Percentiles rank a stretch among this genome's conserved stretches.
Evolutionary conservation across 257 asterid species (phyloP).

Genomic region (Verbena officinalis): DNA sequence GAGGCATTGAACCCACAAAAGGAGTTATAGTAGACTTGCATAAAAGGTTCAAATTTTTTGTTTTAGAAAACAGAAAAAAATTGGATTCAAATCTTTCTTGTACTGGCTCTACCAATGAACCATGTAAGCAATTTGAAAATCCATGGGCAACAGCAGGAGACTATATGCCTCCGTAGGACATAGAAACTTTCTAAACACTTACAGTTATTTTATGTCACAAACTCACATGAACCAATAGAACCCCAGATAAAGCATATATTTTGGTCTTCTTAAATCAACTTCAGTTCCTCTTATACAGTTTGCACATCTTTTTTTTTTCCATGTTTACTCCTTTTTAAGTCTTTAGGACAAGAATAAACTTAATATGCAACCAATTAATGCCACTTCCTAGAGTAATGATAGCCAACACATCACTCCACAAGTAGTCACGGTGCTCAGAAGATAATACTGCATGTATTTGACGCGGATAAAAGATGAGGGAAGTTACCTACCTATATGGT

Average conservation of each 20-base stretch:
- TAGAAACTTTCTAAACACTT: background rate
- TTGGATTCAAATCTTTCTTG: background rate
- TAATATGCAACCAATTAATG: constrained; percentile 10
- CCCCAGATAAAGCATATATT: background rate
- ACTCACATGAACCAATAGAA: constrained; percentile 17
- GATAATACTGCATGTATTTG: constrained; percentile 15
- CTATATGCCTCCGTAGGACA: background rate
- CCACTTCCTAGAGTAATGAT: background rate
- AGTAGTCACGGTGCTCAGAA: background rate
- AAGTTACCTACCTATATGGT: constrained; percentile 80
- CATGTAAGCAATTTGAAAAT: background rate
- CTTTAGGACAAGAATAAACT: constrained; percentile 2
- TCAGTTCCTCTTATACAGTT: background rate
- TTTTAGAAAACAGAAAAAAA: background rate
- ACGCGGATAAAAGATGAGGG: constrained; percentile 15
- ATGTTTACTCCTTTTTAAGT: background rate
- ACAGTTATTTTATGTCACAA: background rate
- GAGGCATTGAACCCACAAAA: constrained; percentile 18
- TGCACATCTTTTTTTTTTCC: constrained; percentile 4
- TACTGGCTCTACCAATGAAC: constrained; percentile 3
- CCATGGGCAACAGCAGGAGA: background rate
- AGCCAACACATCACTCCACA: constrained; percentile 12
- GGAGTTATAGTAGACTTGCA: background rate
- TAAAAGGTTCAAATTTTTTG: background rate
- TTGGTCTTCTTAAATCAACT: constrained; percentile 1